Base-by-base conservation (phyloP, 306 rosid species). In the Cicer cuneatum region DNA sequence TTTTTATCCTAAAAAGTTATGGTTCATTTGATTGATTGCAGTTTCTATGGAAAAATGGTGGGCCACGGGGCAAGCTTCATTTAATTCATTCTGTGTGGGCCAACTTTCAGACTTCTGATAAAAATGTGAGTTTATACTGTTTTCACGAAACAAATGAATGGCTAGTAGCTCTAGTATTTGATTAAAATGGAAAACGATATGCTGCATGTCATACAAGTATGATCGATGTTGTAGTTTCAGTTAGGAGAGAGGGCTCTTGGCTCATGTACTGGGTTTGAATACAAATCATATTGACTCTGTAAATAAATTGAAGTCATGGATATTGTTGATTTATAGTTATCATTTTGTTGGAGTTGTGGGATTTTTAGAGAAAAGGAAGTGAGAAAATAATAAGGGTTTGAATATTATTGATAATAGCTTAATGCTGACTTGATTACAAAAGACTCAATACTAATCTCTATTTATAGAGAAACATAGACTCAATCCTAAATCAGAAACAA, bases 61-160 rank as follows among this genome's bases (percentile, higher is more conserved):
- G 98, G 40, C 89, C 86, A 14, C 79, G 81, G 77, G 87, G 86
- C 85, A 83, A 60, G 43, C 72, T 63, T 78, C 96, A 89, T 86
- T 78, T 94, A 80, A 68, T 94, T 75, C 97, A 91, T 78, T 94
- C 98, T 77, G 94, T 94, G 79, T 94, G 98, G 98, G 92, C 89
- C 42, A 94, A 94, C 85, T 94, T 94, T 83, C 98, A 94, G 89
- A 94, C 97, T 70, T 88, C 98, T 51, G 76, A 91, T 11, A 90
- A 85, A 89, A 94, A 94, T 80, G 98, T 94, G 86, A 94, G 96
- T 69, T 58, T 21, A 59, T 41, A 41, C 56, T 78, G 63, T 74
- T 79, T 14, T 33, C 4, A 41, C 19, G 47, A 74, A 42, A 21
- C 66, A 52, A 77, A 47, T 46, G 9, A 69, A 13, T 69, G 43